Conservation (phyloP, 208 protist genomes). For the Trichomonas tenax region DNA sequence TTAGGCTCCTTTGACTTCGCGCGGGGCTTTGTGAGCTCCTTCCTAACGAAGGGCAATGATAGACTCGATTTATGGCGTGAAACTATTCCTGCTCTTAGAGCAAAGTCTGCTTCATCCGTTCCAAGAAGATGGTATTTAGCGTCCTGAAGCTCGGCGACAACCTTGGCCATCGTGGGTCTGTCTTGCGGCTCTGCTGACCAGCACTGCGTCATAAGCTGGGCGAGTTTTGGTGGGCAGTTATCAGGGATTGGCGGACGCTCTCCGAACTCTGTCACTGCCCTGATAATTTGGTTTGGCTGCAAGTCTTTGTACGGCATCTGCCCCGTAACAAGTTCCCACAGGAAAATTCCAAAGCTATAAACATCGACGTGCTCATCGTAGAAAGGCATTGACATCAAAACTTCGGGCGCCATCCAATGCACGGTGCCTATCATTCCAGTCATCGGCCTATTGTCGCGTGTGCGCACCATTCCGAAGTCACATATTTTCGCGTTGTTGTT, state of each 20-base stretch:
- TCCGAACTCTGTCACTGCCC: background rate
- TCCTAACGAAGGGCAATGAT: background rate
- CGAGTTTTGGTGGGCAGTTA: background rate
- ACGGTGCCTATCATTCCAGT: background rate
- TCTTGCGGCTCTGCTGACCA: background rate
- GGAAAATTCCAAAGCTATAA: background rate
- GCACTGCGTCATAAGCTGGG: background rate
- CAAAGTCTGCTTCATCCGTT: background rate
- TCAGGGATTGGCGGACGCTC: background rate
- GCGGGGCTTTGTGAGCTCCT: background rate
- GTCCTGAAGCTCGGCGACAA: background rate
- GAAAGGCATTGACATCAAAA: background rate
- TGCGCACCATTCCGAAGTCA: background rate
- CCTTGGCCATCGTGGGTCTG: background rate
- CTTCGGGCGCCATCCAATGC: conserved; percentile 17
- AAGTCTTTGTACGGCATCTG: background rate
- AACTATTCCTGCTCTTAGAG: too few species aligned
- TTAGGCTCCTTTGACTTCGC: background rate
- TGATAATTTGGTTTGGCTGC: background rate
- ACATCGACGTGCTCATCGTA: background rate
- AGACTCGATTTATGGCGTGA: background rate
- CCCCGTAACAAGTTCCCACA: background rate
- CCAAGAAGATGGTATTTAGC: background rate
- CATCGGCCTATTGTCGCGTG: background rate
- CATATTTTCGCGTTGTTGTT: background rate